Conservation (phyloP, 257 asterid genomes). For the Gentiana straminea region DNA sequence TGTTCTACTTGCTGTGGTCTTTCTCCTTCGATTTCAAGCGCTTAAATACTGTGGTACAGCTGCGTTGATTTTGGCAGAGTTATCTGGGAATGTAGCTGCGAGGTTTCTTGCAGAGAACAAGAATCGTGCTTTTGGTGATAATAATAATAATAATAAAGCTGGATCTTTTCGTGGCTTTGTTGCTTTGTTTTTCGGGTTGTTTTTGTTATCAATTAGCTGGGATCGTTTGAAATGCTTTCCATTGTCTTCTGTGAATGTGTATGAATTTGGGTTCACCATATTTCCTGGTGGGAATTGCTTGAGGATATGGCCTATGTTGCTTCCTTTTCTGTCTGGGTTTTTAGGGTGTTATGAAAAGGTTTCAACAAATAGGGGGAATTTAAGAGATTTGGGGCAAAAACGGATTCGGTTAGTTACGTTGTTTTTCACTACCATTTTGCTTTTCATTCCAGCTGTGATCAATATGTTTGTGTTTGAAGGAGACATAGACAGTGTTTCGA, state of each 20-base stretch:
- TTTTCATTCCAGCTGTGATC: conserved; percentile 64
- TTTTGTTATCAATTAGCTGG: conserved; percentile 79
- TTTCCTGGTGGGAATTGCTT: conserved; percentile 60
- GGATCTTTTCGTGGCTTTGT: conserved; percentile 61
- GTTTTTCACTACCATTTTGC: conserved; percentile 52
- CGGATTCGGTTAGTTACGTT: conserved; percentile 57
- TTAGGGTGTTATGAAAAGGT: conserved; percentile 64
- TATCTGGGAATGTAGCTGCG: conserved; percentile 68
- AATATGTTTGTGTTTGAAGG: conserved; percentile 82
- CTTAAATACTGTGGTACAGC: conserved; percentile 83
- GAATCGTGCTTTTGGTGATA: conserved; percentile 21
- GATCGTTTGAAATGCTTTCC: conserved; percentile 91
- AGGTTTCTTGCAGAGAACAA: conserved; percentile 50
- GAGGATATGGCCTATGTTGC: conserved; percentile 83
- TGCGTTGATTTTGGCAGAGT: conserved; percentile 83
- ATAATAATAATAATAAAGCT: conserved; percentile 7
- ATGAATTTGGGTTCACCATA: conserved; percentile 28
- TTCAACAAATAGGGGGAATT: conserved; percentile 45
- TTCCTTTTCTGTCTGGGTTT: conserved; percentile 76
- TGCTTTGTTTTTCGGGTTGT: conserved; percentile 44
- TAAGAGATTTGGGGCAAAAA: conserved; percentile 58
- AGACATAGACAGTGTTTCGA: conserved; percentile 62
- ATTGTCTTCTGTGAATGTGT: conserved; percentile 48
- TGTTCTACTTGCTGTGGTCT: too few relatives aligned
- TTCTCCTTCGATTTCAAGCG: conserved; percentile 61